Percentiles rank a stretch among this genome's conserved stretches.
phyloP scores from a whole-genome alignment of 768 basidiomycete genomes.

The Lactarius trivialis region DNA sequence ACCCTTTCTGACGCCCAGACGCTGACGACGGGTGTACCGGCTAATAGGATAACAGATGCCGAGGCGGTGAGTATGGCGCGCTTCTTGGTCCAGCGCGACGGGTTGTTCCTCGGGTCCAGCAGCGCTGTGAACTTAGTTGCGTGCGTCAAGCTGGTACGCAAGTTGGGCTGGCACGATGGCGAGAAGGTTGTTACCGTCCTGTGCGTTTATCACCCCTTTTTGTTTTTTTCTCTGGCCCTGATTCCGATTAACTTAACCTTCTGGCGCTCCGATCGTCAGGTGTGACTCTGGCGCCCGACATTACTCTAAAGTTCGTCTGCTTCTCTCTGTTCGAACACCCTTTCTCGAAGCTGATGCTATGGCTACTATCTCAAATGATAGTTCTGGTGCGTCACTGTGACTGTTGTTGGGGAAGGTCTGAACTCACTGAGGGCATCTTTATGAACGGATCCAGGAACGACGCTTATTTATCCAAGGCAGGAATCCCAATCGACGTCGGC shows the following conservation, averaged over 20 bases:
- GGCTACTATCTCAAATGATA: slow-evolving; percentile 22
- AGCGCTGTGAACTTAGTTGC: slow-evolving; percentile 96
- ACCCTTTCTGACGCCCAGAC: not conserved
- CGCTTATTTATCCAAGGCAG: slow-evolving; percentile 38
- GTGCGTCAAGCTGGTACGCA: slow-evolving; percentile 71
- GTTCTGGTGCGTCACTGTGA: slow-evolving; percentile 42
- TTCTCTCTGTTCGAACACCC: not conserved
- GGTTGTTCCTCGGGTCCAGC: slow-evolving; percentile 91
- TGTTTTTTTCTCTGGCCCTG: not conserved
- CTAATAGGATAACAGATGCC: slow-evolving; percentile 72
- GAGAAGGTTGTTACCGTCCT: slow-evolving; percentile 80
- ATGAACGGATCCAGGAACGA: slow-evolving; percentile 39
- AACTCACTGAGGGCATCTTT: not conserved
- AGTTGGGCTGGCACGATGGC: slow-evolving; percentile 60
- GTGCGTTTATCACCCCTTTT: slow-evolving; percentile 37
- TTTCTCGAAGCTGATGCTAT: slow-evolving; percentile 1
- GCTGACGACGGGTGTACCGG: slow-evolving; percentile 12
- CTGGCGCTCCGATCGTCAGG: not conserved
- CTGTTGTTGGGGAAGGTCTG: not conserved
- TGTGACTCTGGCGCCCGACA: slow-evolving; percentile 91
- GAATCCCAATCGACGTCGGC: slow-evolving; percentile 37
- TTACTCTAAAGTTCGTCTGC: slow-evolving; percentile 74
- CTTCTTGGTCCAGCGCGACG: slow-evolving; percentile 84
- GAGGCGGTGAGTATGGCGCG: slow-evolving; percentile 97
- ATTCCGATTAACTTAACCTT: slow-evolving; percentile 26